phyloP scores from a whole-genome alignment of 1,139 yeast genomes.

The Groenewaldozyma sp. region DNA sequence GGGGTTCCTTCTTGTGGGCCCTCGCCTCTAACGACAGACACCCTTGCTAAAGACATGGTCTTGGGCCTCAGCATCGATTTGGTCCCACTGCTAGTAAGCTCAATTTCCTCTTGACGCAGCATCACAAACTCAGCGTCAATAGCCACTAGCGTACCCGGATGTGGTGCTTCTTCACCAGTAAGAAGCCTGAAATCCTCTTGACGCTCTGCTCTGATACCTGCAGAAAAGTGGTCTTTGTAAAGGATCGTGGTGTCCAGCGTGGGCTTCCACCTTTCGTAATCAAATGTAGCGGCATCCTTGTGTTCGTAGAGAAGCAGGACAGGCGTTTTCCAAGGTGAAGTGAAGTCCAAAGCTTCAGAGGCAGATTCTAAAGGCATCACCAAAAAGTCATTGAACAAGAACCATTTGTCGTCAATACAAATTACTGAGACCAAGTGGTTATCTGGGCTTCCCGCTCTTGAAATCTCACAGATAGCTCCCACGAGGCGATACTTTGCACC shows the following conservation, averaged over 20 bases:
- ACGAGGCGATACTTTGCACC: conserved; percentile 24
- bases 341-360: conserved; percentile 54
- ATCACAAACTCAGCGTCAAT: conserved; percentile 96
- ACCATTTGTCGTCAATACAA: conserved; percentile 52
- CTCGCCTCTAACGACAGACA: conserved; percentile 77
- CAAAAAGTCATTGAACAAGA: conserved; percentile 81
- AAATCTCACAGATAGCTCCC: conserved; percentile 33
- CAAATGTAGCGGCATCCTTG: conserved; percentile 28
- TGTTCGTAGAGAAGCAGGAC: conserved; percentile 57
- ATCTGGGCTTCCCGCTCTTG: conserved; percentile 21
- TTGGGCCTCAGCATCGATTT: conserved; percentile 67
- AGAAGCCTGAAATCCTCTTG: conserved; percentile 54
- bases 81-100: conserved; percentile 62
- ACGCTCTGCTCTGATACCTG: conserved; percentile 37
- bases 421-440: conserved; percentile 34
- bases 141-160: conserved; percentile 70
- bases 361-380: conserved; percentile 67
- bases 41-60: conserved; percentile 71
- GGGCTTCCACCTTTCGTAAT: conserved; percentile 33
- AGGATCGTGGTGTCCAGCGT: conserved; percentile 55
- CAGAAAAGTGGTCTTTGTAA: conserved; percentile 68
- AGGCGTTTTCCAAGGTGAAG: conserved; percentile 77
- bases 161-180: conserved; percentile 60
- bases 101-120: conserved; percentile 69
- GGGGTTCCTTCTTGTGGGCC: conserved; percentile 64